phyloP scores from a whole-genome alignment of 176 grass and related monocot species.

The Ananas comosus region DNA sequence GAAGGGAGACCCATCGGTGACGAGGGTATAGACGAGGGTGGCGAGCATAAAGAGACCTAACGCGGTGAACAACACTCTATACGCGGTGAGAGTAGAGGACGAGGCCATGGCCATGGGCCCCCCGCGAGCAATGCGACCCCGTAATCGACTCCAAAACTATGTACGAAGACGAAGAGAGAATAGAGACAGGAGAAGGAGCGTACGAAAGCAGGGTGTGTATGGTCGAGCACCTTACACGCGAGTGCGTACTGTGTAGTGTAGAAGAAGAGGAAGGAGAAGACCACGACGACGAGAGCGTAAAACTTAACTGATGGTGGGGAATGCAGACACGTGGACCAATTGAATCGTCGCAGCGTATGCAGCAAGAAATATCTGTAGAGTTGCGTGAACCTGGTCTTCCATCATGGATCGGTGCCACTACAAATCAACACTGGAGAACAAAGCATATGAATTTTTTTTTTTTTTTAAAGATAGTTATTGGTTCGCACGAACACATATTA shows the following conservation, averaged over 20 bases:
- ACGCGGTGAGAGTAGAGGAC: conserved; percentile 30
- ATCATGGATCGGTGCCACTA: too few species aligned
- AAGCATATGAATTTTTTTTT: too few species aligned
- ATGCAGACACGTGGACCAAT: too few species aligned
- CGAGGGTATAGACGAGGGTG: conserved; percentile 59
- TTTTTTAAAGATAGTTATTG: too few species aligned
- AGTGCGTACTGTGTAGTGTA: not conserved
- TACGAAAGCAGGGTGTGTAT: not conserved
- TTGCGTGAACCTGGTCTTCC: too few species aligned
- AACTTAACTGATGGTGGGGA: not conserved
- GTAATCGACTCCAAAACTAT: too few species aligned
- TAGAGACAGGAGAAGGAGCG: not conserved
- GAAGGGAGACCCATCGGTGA: conserved; percentile 87
- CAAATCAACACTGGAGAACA: too few species aligned
- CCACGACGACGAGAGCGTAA: not conserved
- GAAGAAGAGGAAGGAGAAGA: not conserved
- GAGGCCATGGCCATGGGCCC: conserved; percentile 18
- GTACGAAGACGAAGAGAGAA: not conserved
- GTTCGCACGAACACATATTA: too few species aligned
- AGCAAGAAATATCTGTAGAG: too few species aligned
- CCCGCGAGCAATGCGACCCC: too few species aligned
- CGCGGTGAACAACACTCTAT: conserved; percentile 44
- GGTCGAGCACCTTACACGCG: not conserved
- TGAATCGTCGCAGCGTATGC: too few species aligned
- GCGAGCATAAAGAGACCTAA: conserved; percentile 61